Evolutionary conservation across 2,329 filamentous ascomycete genomes (phyloP), one percentile per base, ranked within the genome.

Genomic region (Coniochaeta sp.): DNA sequence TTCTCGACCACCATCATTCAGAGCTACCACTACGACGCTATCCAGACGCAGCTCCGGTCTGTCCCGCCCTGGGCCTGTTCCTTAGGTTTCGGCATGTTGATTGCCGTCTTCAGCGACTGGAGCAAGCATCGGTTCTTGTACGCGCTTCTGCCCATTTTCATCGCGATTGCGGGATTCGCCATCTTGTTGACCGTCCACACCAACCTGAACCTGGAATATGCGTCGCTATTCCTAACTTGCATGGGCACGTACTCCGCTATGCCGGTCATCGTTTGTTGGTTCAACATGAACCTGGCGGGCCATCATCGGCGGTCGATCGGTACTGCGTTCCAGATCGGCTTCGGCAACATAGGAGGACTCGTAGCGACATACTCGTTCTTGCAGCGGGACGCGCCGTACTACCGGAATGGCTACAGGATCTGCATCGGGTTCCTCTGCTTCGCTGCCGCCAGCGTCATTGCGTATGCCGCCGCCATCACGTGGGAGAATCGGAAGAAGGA

Each of bases 251-350:
- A 96, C 74, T 87, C 86, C 1, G 90, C 92, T n/a, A 93, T 96
- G 89, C 92, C 93, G 0, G 87, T 96, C 32, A 85, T 92, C 50
- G 83, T 92, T 8, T 92, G 89, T 71, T 93, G 89, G 89, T 92
- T 89, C 72, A 88, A 88, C 66, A 91, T 91, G 84, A 93, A 92
- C 66, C 76, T 91, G 1, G 85, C 85, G 2, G 89, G 89, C 0
- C 89, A 92, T 69, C 87, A 87, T 60, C 81, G 89, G 3, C 80
- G 89, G 50, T 81, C 86, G 9, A 83, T 92, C 17, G 89, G 89
- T 14, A 84, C 84, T 9, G 89, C 88, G 1, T 92, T 88, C 87
- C 89, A 92, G 71, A 79, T 93, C 50, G 88, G 87, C 0, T 91
- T 92, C 65, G 89, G 89, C 12, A 93, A 92, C 67, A 85, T 91